Evolutionary conservation across 1,284 basidiomycete genomes (phyloP), one percentile per base, ranked within the genome.

Genomic region (Tetrapyrgos nigripes): DNA sequence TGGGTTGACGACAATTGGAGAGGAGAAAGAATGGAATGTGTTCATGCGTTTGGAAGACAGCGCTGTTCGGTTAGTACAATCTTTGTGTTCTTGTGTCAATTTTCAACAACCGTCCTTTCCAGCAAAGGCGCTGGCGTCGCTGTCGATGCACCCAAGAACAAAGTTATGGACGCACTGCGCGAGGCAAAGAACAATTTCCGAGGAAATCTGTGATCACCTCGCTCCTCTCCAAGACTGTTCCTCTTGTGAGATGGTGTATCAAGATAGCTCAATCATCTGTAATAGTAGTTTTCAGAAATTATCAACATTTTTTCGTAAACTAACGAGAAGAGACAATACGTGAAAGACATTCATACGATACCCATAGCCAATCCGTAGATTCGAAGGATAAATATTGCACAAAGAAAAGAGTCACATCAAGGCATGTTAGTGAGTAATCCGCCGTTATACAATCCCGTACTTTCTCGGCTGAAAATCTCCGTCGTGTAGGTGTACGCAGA

Each of bases 1-100:
- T 1, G 92, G 93, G n/a, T 74, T 87, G 65, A 91, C 90, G 26
- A 94, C 92, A 0, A 92, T 96, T 53, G 89, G 81, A 0, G 89
- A 96, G 64, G 94, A 96, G 78, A 92, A 91, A 74, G 78, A 86
- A 63, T 93, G 90, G 89, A 94, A 94, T 72, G 85, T 91, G 8
- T 94, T 94, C 70, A 92, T 94, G 88, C 81, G 91, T 24, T 72
- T 92, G 27, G 73, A 78, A 4, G 84, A 77, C 64, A 76, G 78
- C n/a, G 75, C 82, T 3, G 80, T 92, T 45, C 76, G 75, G 91
- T 91, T 62, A 54, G 86, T 79, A 19, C 46, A 37, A 37, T 19
- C 17, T 57, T 35, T 33, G 23, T 27, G 29, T n/a, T 31, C 2
- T 43, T 27, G 19, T 19, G 23, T 28, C 23, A 46, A 5, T 43